Base-by-base conservation (phyloP, 805 yeast species). In the Ogataea thermomethanolica region DNA sequence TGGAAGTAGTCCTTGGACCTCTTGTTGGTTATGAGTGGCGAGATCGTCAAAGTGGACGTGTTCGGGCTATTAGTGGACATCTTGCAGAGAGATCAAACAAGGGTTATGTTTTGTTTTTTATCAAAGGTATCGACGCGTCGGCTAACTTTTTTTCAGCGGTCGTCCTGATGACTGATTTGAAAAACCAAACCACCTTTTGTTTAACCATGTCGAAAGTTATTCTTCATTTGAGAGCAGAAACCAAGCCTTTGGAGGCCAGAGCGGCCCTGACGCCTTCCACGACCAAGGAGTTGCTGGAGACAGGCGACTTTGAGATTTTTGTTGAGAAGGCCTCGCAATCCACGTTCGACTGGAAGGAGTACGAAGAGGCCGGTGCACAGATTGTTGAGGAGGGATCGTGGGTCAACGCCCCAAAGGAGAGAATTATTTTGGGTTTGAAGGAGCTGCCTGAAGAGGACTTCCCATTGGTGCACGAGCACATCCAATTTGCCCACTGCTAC, bases 401-500 rank as follows among this genome's bases (percentile, higher is more conserved):
- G 99, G 79, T 78, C 50, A 56, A 69, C 33, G 98, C 99, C 25
- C 98, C 99, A 49, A 71, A 73, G 47, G 95, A 91, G 54, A 77
- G 97, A 62, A 79, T 91, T 48, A 86, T 93, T 51, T 72, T 86
- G 53, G 99, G 99, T 0, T 79, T 93, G 69, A 93, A 93, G 68
- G 99, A 93, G 65, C 74, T 93, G 59, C 96, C 96, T 28, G 97
- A 90, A 66, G 80, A 79, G 48, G 84, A 81, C 46, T 93, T 91
- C 78, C 99, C 99, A 14, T 76, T 93, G 47, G 76, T 84, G 37
- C 98, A 93, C 63, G 95, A 90, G 64, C 99, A 93, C 66, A 87
- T 93, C 51, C 98, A 93, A 69, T 93, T 93, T 68, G 99, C 99
- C 31, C 99, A 93, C 67, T 93, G 99, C 70, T 93, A 93, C 70